These are phyloP conservation scores for Inga laurina DNA, from an alignment of 306 rosid genomes.

Conservation along the genomic window DNA sequence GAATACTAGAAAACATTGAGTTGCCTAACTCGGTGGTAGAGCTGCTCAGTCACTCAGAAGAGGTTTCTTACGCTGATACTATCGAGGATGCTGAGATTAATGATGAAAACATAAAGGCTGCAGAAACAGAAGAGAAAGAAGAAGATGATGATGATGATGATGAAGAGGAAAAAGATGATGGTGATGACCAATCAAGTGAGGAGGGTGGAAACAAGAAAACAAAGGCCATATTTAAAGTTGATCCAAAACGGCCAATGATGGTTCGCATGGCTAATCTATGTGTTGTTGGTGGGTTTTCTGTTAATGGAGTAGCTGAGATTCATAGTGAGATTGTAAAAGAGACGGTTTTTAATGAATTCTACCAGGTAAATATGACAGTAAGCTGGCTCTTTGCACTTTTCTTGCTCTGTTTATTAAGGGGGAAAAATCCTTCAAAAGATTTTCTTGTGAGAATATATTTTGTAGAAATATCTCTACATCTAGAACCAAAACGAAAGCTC, in stretches of 20 bases:
- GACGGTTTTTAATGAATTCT: constrained; percentile 82
- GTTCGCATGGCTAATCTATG: constrained; percentile 97
- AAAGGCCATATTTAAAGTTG: constrained; percentile 43
- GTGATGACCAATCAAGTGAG: constrained; percentile 40
- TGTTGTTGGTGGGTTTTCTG: constrained; percentile 92
- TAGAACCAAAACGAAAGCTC: constrained; percentile 24
- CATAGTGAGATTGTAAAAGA: constrained; percentile 91
- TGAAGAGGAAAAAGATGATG: constrained; percentile 23
- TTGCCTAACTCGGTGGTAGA: constrained; percentile 62
- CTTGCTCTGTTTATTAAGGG: neutral
- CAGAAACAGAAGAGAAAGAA: constrained; percentile 9
- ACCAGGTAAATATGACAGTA: constrained; percentile 45
- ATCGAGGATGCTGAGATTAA: constrained; percentile 40
- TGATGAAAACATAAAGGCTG: constrained; percentile 41
- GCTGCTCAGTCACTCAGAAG: constrained; percentile 47
- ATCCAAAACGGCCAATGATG: constrained; percentile 63
- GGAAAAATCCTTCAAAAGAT: neutral
- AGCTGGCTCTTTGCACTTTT: neutral
- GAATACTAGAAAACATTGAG: constrained; percentile 87
- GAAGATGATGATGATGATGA: neutral
- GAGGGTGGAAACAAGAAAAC: constrained; percentile 34
- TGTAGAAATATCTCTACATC: neutral
- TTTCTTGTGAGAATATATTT: too few relatives aligned
- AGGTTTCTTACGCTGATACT: constrained; percentile 35
- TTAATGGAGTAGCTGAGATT: constrained; percentile 94